Percentiles rank a stretch among this genome's conserved stretches.
These are phyloP conservation scores for Circinella umbellata DNA, from an alignment of 371 early-diverging fungal species.

Conservation along the genomic window DNA sequence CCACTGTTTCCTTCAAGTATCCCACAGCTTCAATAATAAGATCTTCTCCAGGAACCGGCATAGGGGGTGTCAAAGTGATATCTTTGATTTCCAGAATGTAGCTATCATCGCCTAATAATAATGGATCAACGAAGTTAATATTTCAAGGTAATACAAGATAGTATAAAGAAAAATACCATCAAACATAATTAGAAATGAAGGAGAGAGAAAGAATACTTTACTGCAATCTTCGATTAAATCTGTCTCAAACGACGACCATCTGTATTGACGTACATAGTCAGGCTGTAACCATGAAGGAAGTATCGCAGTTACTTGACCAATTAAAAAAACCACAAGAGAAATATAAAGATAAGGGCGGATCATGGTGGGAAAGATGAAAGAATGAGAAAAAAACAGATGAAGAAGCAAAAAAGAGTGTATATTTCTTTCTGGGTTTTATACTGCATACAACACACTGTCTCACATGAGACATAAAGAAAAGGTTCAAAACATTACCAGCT, in stretches of 20 bases:
- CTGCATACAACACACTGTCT: neutral
- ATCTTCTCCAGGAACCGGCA: slow-evolving; percentile 62
- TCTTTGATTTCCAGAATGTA: slow-evolving; percentile 24
- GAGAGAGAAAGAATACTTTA: neutral
- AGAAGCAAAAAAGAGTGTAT: neutral
- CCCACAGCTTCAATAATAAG: slow-evolving; percentile 62
- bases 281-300: neutral
- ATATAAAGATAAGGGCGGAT: neutral
- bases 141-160: neutral
- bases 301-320: neutral
- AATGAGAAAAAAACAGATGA: neutral
- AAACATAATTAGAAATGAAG: neutral
- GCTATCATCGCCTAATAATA: slow-evolving; percentile 13
- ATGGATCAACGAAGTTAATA: no score
- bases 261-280: slow-evolving; percentile 3
- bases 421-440: neutral
- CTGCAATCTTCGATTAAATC: slow-evolving; percentile 17
- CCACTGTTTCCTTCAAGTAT: slow-evolving; percentile 37
- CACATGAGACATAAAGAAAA: slow-evolving; percentile 1
- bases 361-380: neutral
- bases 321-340: neutral
- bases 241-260: slow-evolving; percentile 9
- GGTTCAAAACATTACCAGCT: neutral
- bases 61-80: slow-evolving; percentile 22
- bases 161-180: neutral